Evolutionary conservation across 768 basidiomycete genomes (phyloP), one percentile per base, ranked within the genome.

Genomic region (Lactarius vividus): DNA sequence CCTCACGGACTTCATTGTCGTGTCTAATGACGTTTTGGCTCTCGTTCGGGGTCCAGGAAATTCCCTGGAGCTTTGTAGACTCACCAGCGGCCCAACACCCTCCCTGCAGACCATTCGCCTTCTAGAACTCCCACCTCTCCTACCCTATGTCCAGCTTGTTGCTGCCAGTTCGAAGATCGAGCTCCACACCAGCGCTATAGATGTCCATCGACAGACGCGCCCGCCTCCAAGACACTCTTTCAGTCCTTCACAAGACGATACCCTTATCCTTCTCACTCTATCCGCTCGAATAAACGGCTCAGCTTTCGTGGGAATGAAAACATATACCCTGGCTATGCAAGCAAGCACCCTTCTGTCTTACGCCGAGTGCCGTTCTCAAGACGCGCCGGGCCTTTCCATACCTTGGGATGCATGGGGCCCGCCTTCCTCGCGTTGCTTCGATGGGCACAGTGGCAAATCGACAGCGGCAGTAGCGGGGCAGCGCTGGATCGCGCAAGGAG

Each of bases 41-140:
- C 65, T 66, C 65, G 26, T 58, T 35, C 53, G 16, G 5, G 39
- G 29, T 37, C 7, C 42, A 28, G 59, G 16, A 11, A 66, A 66
- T 33, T 46, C 55, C 61, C 23, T 66, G 18, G 60, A 57, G 23
- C 56, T 62, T 33, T 62, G 56, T 23, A 20, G 31, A n/a, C 2
- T 66, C 1, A 28, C n/a, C 2, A 28, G 35, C 18, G 37, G 18
- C 23, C 26, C 49, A 26, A 37, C 46, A 6, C 44, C 31, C 1
- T 56, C 56, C 35, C 37, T 66, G 1, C 42, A 57, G 13, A 62
- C 61, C 23, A 33, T 62, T 20, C 2, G 49, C 49, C 29, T 40
- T 31, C 46, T 66, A 10, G 56, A 35, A 13, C 60, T 52, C 18
- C 61, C 55, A 18, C 46, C 61, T 1, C 35, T 62, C 29, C 11